Evolutionary conservation across 352 stramenopile genomes (phyloP).

Genomic region (Globisporangium cylindrosporum): DNA sequence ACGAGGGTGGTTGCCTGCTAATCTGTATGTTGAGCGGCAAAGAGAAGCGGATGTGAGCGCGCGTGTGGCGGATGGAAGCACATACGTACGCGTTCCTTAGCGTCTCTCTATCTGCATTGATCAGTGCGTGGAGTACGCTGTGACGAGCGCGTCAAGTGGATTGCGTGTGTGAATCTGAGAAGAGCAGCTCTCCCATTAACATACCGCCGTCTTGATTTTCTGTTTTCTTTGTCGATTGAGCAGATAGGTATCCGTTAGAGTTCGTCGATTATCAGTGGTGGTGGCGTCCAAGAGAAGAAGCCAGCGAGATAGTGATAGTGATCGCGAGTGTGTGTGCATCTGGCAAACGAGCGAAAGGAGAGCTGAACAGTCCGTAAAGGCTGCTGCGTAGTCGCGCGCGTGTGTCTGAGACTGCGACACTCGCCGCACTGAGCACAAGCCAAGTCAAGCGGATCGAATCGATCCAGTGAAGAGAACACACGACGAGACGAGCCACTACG

Average conservation of each 20-base stretch:
- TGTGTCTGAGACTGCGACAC: background rate
- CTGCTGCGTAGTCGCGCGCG: background rate
- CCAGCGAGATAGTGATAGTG: background rate
- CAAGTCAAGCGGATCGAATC: background rate
- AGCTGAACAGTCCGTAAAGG: background rate
- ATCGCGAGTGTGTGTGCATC: background rate
- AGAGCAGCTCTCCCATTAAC: background rate
- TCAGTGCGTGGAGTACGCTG: background rate
- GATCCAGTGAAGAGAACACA: background rate
- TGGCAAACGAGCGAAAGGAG: background rate
- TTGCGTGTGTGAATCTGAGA: background rate
- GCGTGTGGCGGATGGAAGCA: no score
- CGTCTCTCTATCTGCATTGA: background rate
- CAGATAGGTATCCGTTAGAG: background rate
- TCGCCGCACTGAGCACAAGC: slow-evolving; percentile 1
- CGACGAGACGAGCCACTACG: background rate
- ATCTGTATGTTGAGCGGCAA: background rate
- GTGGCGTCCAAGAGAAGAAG: background rate
- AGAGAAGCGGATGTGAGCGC: background rate
- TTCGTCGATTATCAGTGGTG: background rate
- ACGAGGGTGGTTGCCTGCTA: background rate
- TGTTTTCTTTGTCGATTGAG: background rate
- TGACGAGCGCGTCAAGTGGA: background rate
- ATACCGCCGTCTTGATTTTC: background rate
- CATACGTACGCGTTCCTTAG: background rate